Conservation (phyloP, 2,329 filamentous ascomycete species). For the Calycina herbarum region DNA sequence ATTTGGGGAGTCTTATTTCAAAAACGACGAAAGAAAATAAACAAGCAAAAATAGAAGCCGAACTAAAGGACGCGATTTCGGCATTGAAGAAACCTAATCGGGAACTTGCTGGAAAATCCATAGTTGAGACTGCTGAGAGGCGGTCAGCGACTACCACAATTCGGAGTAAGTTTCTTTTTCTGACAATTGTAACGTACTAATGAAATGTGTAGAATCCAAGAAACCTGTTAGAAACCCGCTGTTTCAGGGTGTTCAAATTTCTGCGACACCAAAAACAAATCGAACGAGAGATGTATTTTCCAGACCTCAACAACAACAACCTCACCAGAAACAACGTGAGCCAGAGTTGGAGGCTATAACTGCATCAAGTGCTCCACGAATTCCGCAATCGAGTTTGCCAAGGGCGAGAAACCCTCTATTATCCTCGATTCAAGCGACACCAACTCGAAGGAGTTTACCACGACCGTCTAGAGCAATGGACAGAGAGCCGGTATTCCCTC, state of each 20-base stretch:
- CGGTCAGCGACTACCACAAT: slow-evolving; percentile 50
- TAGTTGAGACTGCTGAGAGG: slow-evolving; percentile 67
- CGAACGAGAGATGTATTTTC: slow-evolving; percentile 32
- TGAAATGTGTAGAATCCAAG: slow-evolving; percentile 47
- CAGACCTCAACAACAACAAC: slow-evolving; percentile 20
- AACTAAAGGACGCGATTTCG: slow-evolving; percentile 72
- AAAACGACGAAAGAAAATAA: slow-evolving; percentile 61
- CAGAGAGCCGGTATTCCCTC: slow-evolving; percentile 16
- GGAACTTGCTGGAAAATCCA: slow-evolving; percentile 63
- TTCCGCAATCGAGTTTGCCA: slow-evolving; percentile 32
- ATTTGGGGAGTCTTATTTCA: slow-evolving; percentile 53
- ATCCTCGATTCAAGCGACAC: slow-evolving; percentile 34
- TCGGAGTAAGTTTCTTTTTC: slow-evolving; percentile 48
- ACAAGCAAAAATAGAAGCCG: slow-evolving; percentile 66
- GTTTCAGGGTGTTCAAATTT: slow-evolving; percentile 37
- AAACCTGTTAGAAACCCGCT: slow-evolving; percentile 47
- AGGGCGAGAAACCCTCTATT: slow-evolving; percentile 24
- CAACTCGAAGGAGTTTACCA: slow-evolving; percentile 25
- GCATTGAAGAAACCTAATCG: slow-evolving; percentile 76
- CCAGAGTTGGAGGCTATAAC: slow-evolving; percentile 23
- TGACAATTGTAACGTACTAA: slow-evolving; percentile 34
- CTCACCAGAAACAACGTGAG: slow-evolving; percentile 19
- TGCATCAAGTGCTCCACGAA: slow-evolving; percentile 31
- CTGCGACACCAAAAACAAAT: slow-evolving; percentile 36
- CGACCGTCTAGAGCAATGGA: slow-evolving; percentile 1